phyloP scores from a whole-genome alignment of 257 asterid genomes.

The Nicotiana tabacum region DNA sequence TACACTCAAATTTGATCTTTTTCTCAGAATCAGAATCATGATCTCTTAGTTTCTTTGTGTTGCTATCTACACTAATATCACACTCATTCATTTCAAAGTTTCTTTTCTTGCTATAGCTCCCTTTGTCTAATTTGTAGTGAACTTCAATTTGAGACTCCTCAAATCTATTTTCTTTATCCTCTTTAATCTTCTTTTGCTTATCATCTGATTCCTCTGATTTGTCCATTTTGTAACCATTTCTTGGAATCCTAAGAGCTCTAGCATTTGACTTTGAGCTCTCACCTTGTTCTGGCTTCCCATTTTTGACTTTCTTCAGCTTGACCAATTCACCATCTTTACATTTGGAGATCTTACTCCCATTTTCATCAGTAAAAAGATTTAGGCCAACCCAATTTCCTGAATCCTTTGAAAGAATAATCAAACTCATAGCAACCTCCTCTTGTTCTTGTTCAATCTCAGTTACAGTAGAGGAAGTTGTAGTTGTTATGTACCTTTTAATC shows the following conservation, averaged over 20 bases:
- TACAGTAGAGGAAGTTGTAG: slow-evolving; percentile 34
- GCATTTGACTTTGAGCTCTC: slow-evolving; percentile 11
- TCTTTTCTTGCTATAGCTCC: slow-evolving; percentile 37
- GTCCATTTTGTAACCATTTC: slow-evolving; percentile 19
- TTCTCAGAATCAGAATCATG: slow-evolving; percentile 11
- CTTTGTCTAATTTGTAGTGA: slow-evolving; percentile 17
- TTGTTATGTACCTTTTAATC: slow-evolving; percentile 45
- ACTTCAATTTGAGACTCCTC: slow-evolving; percentile 31
- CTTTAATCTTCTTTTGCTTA: neutral
- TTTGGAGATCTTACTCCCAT: too few relatives aligned
- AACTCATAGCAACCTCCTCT: slow-evolving; percentile 82
- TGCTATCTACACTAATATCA: slow-evolving; percentile 4
- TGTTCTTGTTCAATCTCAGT: slow-evolving; percentile 55
- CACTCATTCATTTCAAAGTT: slow-evolving; percentile 13
- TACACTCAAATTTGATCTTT: slow-evolving; percentile 51
- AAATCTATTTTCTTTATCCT: neutral
- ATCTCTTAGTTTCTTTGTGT: slow-evolving; percentile 10
- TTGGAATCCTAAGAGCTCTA: slow-evolving; percentile 18
- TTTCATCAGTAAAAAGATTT: slow-evolving; percentile 17
- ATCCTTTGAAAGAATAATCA: slow-evolving; percentile 70
- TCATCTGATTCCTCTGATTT: slow-evolving; percentile 13
- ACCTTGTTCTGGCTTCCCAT: slow-evolving; percentile 15
- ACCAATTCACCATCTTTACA: slow-evolving; percentile 13
- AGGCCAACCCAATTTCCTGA: slow-evolving; percentile 28
- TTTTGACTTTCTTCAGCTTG: slow-evolving; percentile 15